Evolutionary conservation across 2,329 filamentous ascomycete genomes (phyloP), one percentile per base, ranked within the genome.

Genomic region (Penicillium brasilianum): DNA sequence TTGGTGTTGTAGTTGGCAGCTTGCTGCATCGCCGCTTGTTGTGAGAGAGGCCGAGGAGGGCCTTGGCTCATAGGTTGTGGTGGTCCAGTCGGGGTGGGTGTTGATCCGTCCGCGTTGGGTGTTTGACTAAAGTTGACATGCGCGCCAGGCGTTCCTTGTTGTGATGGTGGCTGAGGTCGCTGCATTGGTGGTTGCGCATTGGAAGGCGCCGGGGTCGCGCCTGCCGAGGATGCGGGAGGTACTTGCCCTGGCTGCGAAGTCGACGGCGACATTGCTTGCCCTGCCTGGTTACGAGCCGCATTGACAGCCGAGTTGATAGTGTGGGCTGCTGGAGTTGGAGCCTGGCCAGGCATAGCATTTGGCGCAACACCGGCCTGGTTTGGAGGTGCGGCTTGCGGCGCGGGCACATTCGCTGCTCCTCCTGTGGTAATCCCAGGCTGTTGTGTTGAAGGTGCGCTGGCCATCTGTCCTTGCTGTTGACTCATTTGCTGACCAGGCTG

Each of bases 241-340:
- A 69, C 61, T 52, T 77, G 76, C 9, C 72, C 73, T 34, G 69
- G 66, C 46, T 77, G 75, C 16, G 73, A 71, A 28, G 70, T 72
- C 14, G 74, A 69, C 28, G 77, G 75, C 20, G 76, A 78, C 71
- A 75, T 75, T 10, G 71, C 72, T 43, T 76, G 74, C 16, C 72
- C 73, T 34, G 74, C 76, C 59, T 79, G 78, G 41, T 72, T 76
- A 46, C 78, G 73, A 18, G 78, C 79, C 30, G 79, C 78, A 63
- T 76, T 79, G 22, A 83, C 77, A 8, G 81, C 81, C 55, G 80
- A 81, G 61, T 78, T 82, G 44, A 83, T 80, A 1, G 80, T 81
- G 62, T 83, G 80, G 4, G 81, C 73, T 25, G 77, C 77, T 48
- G 78, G 76, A 9, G 76, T 71, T 22, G 71, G 72, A 32, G 72